These are phyloP conservation scores for Dactylellina leptospora DNA, from an alignment of 2,329 filamentous ascomycete genomes.

Conservation along the genomic window DNA sequence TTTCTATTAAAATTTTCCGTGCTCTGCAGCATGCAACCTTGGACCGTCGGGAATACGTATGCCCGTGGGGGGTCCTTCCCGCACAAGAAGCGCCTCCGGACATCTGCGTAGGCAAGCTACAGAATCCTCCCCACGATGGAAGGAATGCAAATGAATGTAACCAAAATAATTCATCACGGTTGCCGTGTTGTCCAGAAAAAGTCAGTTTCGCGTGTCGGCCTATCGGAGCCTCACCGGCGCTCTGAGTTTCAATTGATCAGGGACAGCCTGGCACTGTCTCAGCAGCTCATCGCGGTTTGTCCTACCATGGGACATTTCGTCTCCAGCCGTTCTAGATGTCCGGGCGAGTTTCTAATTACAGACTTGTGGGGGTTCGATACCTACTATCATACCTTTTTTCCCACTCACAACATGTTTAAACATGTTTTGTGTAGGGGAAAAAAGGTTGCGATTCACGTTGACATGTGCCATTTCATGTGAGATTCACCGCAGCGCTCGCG, in stretches of 20 bases:
- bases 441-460: background rate
- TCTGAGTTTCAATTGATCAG: constrained; percentile 7
- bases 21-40: constrained; percentile 28
- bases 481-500: too few relatives aligned
- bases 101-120: constrained; percentile 5
- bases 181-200: constrained; percentile 25
- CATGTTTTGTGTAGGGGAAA: too few relatives aligned
- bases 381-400: too few relatives aligned
- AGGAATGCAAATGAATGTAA: constrained; percentile 4
- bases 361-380: background rate
- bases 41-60: constrained; percentile 22
- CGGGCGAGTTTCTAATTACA: background rate
- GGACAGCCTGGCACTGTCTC: background rate
- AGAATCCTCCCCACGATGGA: background rate
- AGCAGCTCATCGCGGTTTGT: constrained; percentile 32
- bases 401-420: too few relatives aligned
- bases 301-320: constrained; percentile 8
- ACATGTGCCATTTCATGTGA: background rate
- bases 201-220: constrained; percentile 13
- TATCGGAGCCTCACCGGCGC: constrained; percentile 34
- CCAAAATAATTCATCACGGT: background rate
- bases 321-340: constrained; percentile 5
- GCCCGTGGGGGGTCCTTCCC: constrained; percentile 33
- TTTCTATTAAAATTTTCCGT: constrained; percentile 12
- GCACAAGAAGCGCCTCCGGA: constrained; percentile 23